Evolutionary conservation across 345 rosid species (phyloP).

Genomic region (Populus davidiana): DNA sequence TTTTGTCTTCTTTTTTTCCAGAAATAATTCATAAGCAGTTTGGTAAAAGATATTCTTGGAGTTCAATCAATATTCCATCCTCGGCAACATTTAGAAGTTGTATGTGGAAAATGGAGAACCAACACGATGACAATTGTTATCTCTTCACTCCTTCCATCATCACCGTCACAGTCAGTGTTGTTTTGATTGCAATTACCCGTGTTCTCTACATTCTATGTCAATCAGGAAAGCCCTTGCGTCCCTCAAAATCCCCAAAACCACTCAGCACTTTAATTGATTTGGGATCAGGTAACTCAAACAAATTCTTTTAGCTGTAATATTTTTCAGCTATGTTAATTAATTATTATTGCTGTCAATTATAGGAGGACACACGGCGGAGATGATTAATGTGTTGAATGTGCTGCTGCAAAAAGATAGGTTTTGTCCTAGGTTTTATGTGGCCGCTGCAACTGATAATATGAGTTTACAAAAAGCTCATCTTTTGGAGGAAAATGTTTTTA

Average conservation of each 20-base stretch:
- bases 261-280: constrained; percentile 22
- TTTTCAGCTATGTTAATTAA: background rate
- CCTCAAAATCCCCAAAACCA: constrained; percentile 11
- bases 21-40: too few relatives aligned
- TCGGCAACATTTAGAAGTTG: too few relatives aligned
- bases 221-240: constrained; percentile 22
- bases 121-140: background rate
- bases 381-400: constrained; percentile 67
- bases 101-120: constrained; percentile 7
- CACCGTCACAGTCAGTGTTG: background rate
- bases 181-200: constrained; percentile 4
- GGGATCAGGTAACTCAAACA: constrained; percentile 20
- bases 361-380: constrained; percentile 99
- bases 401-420: constrained; percentile 53
- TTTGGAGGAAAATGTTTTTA: constrained; percentile 54
- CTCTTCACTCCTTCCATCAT: background rate
- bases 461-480: constrained; percentile 82
- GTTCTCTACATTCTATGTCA: constrained; percentile 16
- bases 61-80: too few relatives aligned
- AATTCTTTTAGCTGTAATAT: background rate
- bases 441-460: constrained; percentile 92
- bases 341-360: constrained; percentile 2
- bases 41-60: too few relatives aligned
- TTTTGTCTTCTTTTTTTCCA: too few relatives aligned
- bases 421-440: constrained; percentile 71